phyloP scores from a whole-genome alignment of 345 rosid species.

The Euphorbia lathyris region DNA sequence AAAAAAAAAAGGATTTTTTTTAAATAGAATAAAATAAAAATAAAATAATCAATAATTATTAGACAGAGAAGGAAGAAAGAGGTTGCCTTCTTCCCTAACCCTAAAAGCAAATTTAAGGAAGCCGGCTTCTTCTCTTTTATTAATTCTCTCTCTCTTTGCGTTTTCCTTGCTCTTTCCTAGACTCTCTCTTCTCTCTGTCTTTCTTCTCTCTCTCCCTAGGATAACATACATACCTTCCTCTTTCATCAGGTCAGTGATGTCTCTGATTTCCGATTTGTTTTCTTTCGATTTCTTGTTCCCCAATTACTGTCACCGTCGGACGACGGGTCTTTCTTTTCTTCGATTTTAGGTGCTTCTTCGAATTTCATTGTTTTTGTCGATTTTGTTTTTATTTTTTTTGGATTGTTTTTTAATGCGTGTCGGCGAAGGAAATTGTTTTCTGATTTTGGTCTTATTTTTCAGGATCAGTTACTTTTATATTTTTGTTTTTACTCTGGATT shows the following conservation, averaged over 20 bases:
- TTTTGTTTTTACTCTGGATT: not conserved
- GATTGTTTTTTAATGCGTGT: not conserved
- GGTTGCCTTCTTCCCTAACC: not conserved
- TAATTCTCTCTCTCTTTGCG: not conserved
- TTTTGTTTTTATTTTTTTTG: not conserved
- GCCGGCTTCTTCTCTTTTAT: not conserved
- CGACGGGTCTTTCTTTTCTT: not conserved
- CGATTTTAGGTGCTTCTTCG: constrained; percentile 1
- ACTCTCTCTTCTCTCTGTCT: not conserved
- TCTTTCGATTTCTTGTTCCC: not conserved
- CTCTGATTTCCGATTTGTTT: not conserved
- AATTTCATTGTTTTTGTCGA: constrained; percentile 5
- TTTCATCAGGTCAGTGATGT: constrained; percentile 5
- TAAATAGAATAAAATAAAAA: not conserved
- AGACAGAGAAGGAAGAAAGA: too few species aligned
- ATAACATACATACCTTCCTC: not conserved
- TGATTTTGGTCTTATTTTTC: not conserved
- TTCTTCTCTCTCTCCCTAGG: constrained; percentile 5
- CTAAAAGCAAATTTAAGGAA: not conserved
- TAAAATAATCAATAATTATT: too few species aligned
- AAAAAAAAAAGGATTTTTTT: too few species aligned
- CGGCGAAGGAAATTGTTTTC: not conserved
- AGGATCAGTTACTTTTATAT: not conserved
- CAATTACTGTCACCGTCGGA: constrained; percentile 1
- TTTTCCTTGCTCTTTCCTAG: constrained; percentile 2